Evolutionary conservation across 1,139 yeast genomes (phyloP).

Genomic region (Candida albicans): DNA sequence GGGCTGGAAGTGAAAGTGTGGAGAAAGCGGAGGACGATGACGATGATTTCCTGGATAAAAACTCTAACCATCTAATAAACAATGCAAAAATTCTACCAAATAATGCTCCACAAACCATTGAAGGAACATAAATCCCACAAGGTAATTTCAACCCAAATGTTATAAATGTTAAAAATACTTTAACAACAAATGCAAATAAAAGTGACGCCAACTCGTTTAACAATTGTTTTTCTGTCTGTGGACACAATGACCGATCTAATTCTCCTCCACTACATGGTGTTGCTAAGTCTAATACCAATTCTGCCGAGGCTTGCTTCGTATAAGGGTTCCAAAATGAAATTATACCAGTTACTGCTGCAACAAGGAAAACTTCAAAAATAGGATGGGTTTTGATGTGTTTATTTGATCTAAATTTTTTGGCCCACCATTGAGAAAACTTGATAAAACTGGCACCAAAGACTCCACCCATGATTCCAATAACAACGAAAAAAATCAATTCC

Average conservation of each 20-base stretch:
- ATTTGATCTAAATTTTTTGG: conserved; percentile 37
- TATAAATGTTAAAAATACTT: conserved; percentile 48
- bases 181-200: conserved; percentile 45
- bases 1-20: background rate
- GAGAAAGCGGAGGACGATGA: no score
- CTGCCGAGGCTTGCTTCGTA: conserved; percentile 55
- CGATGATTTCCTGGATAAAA: conserved; percentile 12
- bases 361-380: conserved; percentile 46
- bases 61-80: conserved; percentile 42
- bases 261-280: conserved; percentile 43
- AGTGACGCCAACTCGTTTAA: conserved; percentile 37
- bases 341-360: conserved; percentile 50
- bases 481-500: conserved; percentile 49
- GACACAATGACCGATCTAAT: conserved; percentile 42
- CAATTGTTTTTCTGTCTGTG: conserved; percentile 29
- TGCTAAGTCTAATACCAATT: conserved; percentile 53
- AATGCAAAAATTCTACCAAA: conserved; percentile 59
- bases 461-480: conserved; percentile 60
- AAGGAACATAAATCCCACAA: conserved; percentile 67
- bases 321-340: conserved; percentile 54
- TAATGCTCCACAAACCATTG: conserved; percentile 68
- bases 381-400: conserved; percentile 41
- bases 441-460: conserved; percentile 57
- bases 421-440: conserved; percentile 54
- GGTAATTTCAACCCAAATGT: conserved; percentile 67